Evolutionary conservation across 1,139 yeast species (phyloP), one percentile per base, ranked within the genome.

Genomic region (Sugiyamaella castrensis): DNA sequence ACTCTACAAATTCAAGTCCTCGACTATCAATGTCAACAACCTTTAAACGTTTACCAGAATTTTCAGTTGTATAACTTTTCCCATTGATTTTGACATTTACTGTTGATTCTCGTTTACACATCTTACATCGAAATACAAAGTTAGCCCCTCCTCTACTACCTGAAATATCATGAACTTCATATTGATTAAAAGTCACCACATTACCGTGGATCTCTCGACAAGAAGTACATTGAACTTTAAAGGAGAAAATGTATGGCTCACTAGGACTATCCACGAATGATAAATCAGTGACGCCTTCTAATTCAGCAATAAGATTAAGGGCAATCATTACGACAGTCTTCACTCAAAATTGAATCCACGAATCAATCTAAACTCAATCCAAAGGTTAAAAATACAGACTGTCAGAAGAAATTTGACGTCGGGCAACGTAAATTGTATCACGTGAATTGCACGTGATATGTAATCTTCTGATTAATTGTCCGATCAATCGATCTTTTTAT

Each of bases 141-240:
- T 84, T 86, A 10, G 96, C 95, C 53, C 82, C 88, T 12, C 96
- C 96, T 54, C 83, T 76, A 38, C 94, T 80, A 0, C 89, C 91
- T 1, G 77, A 66, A 36, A 86, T 76, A 36, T 84, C 86, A 63
- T 80, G 78, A 35, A 45, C 37, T 67, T 71, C 91, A 65, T 71
- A 82, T 54, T 79, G 70, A 66, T 86, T 87, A 64, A 89, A 81
- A 24, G 79, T 75, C 29, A 89, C 78, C n/a, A 81, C 80, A 60
- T 89, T 87, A 32, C 79, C 79, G 64, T 89, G 96, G 9, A 67
- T 69, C 53, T 87, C 95, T 57, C 91, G 79, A 69, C 98, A 92
- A 40, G 79, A 76, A 2, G 86, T 82, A 66, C 98, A 91, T 58
- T 78, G 78, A 13, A 91, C 75, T 52, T 72, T 74, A 68, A 91